phyloP scores from a whole-genome alignment of 805 yeast genomes.

The Hanseniaspora hatyaiensis region DNA sequence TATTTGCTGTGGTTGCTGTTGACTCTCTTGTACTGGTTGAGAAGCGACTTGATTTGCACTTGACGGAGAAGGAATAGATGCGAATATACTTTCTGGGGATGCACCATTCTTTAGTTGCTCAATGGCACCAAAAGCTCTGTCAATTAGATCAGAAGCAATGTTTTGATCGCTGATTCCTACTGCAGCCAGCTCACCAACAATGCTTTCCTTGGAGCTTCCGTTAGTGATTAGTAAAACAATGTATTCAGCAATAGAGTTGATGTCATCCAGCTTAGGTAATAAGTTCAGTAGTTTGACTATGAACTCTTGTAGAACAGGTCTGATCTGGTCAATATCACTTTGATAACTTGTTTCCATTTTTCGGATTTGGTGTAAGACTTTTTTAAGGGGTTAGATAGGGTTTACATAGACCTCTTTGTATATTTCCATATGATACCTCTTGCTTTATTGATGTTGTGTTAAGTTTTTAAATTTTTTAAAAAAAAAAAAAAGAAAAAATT shows the following conservation, averaged over 20 bases:
- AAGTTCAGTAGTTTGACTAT: conserved; percentile 17
- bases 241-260: conserved; percentile 58
- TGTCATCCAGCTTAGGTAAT: conserved; percentile 32
- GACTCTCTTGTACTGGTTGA: conserved; percentile 20
- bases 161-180: conserved; percentile 52
- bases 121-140: conserved; percentile 43
- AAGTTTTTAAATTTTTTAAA: too few relatives aligned
- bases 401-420: too few relatives aligned
- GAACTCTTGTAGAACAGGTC: conserved; percentile 14
- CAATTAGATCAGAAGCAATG: conserved; percentile 47
- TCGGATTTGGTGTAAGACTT: neutral
- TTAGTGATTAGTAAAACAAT: conserved; percentile 60
- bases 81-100: conserved; percentile 26
- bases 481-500: too few relatives aligned
- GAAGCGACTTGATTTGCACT: conserved; percentile 18
- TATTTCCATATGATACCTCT: too few relatives aligned
- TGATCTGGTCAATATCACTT: conserved; percentile 10
- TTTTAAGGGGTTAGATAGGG: too few relatives aligned
- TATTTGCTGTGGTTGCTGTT: conserved; percentile 16
- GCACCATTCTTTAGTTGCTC: conserved; percentile 11
- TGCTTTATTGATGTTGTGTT: too few relatives aligned
- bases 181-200: conserved; percentile 47
- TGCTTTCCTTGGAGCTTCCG: conserved; percentile 50
- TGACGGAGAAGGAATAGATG: conserved; percentile 21
- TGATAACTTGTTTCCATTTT: conserved; percentile 2